Evolutionary conservation across 352 stramenopile genomes (phyloP).

Genomic region (Thraustochytrium striatum): DNA sequence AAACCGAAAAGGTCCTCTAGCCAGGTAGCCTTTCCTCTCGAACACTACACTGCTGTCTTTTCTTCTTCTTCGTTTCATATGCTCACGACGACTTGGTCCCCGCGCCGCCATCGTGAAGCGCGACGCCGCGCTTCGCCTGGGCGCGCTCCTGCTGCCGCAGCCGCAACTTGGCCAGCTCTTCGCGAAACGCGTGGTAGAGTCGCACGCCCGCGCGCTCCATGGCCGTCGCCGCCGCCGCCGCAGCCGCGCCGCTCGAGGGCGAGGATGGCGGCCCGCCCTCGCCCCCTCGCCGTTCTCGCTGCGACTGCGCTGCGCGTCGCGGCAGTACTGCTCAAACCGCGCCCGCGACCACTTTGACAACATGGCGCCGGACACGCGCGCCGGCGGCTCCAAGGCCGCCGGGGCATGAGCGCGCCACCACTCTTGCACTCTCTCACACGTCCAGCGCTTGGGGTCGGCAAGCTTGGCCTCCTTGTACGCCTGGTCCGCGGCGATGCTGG

Average conservation of each 20-base stretch:
- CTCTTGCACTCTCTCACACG: neutral
- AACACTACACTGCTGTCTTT: too few relatives aligned
- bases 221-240: too few relatives aligned
- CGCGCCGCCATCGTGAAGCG: too few relatives aligned
- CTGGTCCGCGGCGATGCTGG: neutral
- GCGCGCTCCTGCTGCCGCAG: slow-evolving; percentile 8
- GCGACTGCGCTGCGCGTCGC: neutral
- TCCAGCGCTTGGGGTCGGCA: slow-evolving; percentile 17
- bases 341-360: slow-evolving; percentile 22
- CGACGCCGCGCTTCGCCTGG: slow-evolving; percentile 20
- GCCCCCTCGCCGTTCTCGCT: neutral
- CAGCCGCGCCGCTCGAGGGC: neutral
- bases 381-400: neutral
- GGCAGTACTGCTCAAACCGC: slow-evolving; percentile 23
- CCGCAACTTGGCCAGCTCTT: slow-evolving; percentile 8
- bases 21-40: too few relatives aligned
- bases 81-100: too few relatives aligned
- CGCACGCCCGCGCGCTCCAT: neutral
- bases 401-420: slow-evolving; percentile 13
- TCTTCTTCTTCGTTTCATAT: too few relatives aligned
- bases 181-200: slow-evolving; percentile 27
- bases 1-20: too few relatives aligned
- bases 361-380: slow-evolving; percentile 21
- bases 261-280: neutral
- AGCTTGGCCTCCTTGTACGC: slow-evolving; percentile 32